Conservation (phyloP, 768 basidiomycete genomes). For the Steccherinum ochraceum region DNA sequence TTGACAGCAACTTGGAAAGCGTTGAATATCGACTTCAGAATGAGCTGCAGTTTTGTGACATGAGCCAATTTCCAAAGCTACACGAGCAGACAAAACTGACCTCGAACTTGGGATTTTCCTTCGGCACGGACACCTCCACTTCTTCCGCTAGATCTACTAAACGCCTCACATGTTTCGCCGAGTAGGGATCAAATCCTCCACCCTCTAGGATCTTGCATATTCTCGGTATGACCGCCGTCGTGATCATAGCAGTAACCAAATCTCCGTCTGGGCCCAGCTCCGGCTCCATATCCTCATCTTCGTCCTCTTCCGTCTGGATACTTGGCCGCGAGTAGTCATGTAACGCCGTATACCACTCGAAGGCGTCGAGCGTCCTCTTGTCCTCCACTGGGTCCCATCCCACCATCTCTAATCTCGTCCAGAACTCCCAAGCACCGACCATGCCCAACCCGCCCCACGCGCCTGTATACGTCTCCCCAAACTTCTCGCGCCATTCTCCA, state of each 20-base stretch:
- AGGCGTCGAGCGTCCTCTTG: constrained; percentile 59
- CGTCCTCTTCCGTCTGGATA: constrained; percentile 20
- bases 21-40: constrained; percentile 47
- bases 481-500: constrained; percentile 68
- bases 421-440: constrained; percentile 91
- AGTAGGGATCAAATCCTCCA: constrained; percentile 84
- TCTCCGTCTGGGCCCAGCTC: constrained; percentile 81
- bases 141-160: constrained; percentile 76
- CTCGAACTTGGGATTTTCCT: constrained; percentile 57
- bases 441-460: constrained; percentile 89
- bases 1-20: constrained; percentile 51
- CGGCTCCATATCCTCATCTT: constrained; percentile 38
- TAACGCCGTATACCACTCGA: constrained; percentile 76
- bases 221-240: constrained; percentile 74
- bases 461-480: constrained; percentile 74
- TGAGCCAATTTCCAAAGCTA: background rate
- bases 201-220: constrained; percentile 66
- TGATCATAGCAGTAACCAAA: constrained; percentile 80
- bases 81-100: constrained; percentile 27
- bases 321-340: constrained; percentile 72
- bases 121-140: constrained; percentile 67
- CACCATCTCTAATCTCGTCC: constrained; percentile 79
- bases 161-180: constrained; percentile 50
- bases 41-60: constrained; percentile 31
- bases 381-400: constrained; percentile 87